phyloP scores from a whole-genome alignment of 73 alveolate species.

The Paramecium caudatum region DNA sequence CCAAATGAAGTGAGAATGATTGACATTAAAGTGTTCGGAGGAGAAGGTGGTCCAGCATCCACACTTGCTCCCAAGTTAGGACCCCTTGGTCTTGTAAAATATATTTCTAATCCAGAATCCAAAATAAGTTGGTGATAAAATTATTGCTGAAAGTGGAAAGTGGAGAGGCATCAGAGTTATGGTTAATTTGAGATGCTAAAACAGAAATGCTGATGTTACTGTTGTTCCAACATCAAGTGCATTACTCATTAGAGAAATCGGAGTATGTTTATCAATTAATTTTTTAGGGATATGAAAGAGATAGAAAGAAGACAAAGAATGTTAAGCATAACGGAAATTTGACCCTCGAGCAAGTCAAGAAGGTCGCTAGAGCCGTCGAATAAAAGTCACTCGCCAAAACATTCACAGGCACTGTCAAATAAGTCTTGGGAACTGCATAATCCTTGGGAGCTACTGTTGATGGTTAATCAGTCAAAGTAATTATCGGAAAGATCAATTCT shows the following conservation, averaged over 20 bases:
- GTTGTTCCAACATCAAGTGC: slow-evolving; percentile 83
- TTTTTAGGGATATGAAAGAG: slow-evolving; percentile 78
- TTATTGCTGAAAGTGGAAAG: slow-evolving; percentile 77
- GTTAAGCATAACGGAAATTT: slow-evolving; percentile 84
- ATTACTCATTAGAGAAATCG: slow-evolving; percentile 78
- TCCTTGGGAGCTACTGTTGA: slow-evolving; percentile 82
- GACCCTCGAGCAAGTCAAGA: slow-evolving; percentile 80
- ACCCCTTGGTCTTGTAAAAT: slow-evolving; percentile 78
- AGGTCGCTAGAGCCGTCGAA: slow-evolving; percentile 77
- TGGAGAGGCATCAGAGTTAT: slow-evolving; percentile 81
- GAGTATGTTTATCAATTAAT: slow-evolving; percentile 52
- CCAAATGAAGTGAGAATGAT: slow-evolving; percentile 79
- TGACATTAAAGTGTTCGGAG: slow-evolving; percentile 79
- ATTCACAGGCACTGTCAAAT: slow-evolving; percentile 82
- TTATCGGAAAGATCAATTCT: slow-evolving; percentile 72
- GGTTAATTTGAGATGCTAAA: slow-evolving; percentile 78
- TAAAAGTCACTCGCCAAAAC: slow-evolving; percentile 77
- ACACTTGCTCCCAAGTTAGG: slow-evolving; percentile 82
- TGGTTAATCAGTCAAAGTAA: slow-evolving; percentile 78
- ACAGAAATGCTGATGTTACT: slow-evolving; percentile 80
- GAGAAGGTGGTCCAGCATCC: slow-evolving; percentile 81
- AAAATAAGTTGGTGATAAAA: slow-evolving; percentile 82
- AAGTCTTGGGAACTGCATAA: slow-evolving; percentile 81
- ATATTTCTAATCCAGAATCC: slow-evolving; percentile 71
- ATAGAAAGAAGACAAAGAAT: slow-evolving; percentile 83